phyloP scores from a whole-genome alignment of 2,329 filamentous ascomycete species.

The Ophiocordyceps camponoti-leonardi region DNA sequence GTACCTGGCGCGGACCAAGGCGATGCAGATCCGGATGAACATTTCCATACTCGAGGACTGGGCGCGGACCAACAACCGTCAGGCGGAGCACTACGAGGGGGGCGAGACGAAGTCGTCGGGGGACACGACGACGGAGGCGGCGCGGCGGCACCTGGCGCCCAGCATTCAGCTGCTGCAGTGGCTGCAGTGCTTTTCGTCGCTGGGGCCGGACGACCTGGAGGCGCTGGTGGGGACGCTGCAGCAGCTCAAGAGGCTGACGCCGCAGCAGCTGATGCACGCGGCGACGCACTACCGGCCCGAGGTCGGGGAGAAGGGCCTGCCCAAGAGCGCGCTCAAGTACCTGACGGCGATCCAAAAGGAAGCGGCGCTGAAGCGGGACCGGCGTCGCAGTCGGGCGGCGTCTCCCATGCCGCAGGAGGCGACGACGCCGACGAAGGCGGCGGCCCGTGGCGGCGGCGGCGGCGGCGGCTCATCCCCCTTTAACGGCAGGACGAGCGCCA shows the following conservation, averaged over 20 bases:
- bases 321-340: slow-evolving; percentile 78
- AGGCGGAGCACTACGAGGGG: slow-evolving; percentile 89
- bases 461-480: slow-evolving; percentile 10
- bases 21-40: slow-evolving; percentile 99
- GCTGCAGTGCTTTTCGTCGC: slow-evolving; percentile 92
- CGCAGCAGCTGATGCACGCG: slow-evolving; percentile 79
- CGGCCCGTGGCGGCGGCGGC: background rate
- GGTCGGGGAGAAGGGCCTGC: slow-evolving; percentile 82
- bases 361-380: slow-evolving; percentile 40
- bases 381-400: slow-evolving; percentile 28
- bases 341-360: slow-evolving; percentile 67
- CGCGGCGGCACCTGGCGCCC: slow-evolving; percentile 70
- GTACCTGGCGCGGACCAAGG: slow-evolving; percentile 89
- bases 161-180: slow-evolving; percentile 90
- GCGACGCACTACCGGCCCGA: slow-evolving; percentile 88
- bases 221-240: slow-evolving; percentile 77
- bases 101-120: slow-evolving; percentile 74
- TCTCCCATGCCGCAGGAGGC: slow-evolving; percentile 20
- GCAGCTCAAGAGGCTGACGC: slow-evolving; percentile 69
- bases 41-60: slow-evolving; percentile 90
- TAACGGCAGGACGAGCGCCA: slow-evolving; percentile 7
- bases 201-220: slow-evolving; percentile 71
- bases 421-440: background rate
- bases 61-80: slow-evolving; percentile 82
- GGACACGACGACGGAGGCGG: slow-evolving; percentile 72